Base-by-base conservation (phyloP, 768 basidiomycete species). In the Coprinellus aureogranulatus region DNA sequence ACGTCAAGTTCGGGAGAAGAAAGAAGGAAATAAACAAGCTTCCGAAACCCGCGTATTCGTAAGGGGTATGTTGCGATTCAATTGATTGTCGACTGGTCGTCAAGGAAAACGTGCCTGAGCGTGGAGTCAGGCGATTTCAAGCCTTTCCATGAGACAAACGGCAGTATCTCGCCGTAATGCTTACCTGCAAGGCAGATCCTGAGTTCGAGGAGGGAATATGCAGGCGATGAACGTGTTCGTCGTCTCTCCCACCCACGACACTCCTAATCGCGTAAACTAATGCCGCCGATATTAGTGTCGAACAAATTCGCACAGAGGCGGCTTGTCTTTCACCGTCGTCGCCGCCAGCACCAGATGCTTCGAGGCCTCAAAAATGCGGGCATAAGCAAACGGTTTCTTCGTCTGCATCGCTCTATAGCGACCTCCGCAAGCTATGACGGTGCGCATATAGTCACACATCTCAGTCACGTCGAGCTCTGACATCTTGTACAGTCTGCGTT, bases 401-500 rank as follows among this genome's bases (percentile, higher is more conserved):
- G 47, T 20, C 27, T 30, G 12, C 18, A 22, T 22, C 39, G 26
- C n/a, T 50, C 49, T 28, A 23, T 42, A 25, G 23, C 41, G 18
- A 55, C 30, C 5, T 27, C 26, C 6, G 6, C 16, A 10, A 22
- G 28, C 30, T 56, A 57, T 44, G 56, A 57, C 47, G 63, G 62
- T 61, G 20, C 28, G 58, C 45, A 10, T 1, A 26, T 2, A 3
- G 9, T 27, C 30, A 28, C 11, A 26, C 9, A 25, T 22, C 55
- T n/a, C n/a, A 20, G 27, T 27, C 3, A 2, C 42, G 8, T 8
- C 28, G 23, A 22, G 1, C 11, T 12, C 20, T 30, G 23, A 49
- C 12, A 41, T 11, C 11, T 20, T 56, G 4, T 11, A 18, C 27
- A 82, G 91, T 94, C 0, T 92, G 92, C 64, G 80, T 96, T 28